Evolutionary conservation across 2,329 filamentous ascomycete genomes (phyloP).

Genomic region (Pyricularia sp.): DNA sequence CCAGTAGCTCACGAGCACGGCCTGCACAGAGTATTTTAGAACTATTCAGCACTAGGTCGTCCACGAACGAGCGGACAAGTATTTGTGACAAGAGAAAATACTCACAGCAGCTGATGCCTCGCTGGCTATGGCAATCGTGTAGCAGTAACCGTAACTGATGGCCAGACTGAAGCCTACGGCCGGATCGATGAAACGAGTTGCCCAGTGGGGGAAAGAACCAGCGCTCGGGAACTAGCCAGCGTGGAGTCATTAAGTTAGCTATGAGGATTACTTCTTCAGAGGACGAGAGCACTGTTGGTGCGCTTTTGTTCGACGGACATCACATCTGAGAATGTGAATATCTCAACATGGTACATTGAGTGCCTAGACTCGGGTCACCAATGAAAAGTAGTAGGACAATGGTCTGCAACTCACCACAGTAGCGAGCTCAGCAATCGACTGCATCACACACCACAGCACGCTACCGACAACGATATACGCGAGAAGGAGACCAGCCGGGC

Average conservation of each 20-base stretch:
- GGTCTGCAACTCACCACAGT: not conserved
- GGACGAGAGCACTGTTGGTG: not conserved
- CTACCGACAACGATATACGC: not conserved
- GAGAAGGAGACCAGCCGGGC: not conserved
- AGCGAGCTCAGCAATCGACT: not conserved
- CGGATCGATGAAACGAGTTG: conserved; percentile 2
- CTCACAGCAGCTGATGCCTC: not conserved
- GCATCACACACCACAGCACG: not conserved
- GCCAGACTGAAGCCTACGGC: conserved; percentile 1
- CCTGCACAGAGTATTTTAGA: not conserved
- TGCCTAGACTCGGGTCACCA: not conserved
- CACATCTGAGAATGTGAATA: not conserved
- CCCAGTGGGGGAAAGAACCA: conserved; percentile 4
- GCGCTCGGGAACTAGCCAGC: not conserved
- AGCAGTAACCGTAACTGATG: conserved; percentile 3
- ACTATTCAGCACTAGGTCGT: not conserved
- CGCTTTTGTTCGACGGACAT: not conserved
- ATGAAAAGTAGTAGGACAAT: not conserved
- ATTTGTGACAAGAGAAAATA: not conserved
- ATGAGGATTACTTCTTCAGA: not conserved
- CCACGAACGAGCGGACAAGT: not conserved
- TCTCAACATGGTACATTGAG: not conserved
- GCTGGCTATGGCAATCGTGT: conserved; percentile 1
- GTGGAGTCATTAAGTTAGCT: not conserved
- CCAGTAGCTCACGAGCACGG: not conserved